phyloP scores from a whole-genome alignment of 2,329 filamentous ascomycete species.

The Cytospora chrysosperma region DNA sequence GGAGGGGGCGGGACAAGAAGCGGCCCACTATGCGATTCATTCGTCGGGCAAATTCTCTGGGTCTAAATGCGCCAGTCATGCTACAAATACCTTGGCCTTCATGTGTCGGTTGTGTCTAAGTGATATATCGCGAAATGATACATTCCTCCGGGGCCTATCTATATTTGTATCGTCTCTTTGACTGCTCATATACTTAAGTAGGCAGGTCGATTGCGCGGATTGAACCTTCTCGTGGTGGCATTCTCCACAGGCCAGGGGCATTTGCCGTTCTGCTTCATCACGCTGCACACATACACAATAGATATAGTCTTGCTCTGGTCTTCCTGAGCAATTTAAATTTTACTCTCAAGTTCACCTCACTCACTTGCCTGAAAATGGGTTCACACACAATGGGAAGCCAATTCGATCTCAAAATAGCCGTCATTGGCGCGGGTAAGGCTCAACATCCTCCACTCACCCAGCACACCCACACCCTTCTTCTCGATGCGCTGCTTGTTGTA shows the following conservation, averaged over 20 bases:
- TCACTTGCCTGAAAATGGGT: conserved; percentile 4
- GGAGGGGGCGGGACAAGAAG: no score
- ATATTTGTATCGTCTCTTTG: no score
- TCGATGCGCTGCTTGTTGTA: not conserved
- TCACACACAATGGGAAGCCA: conserved; percentile 7
- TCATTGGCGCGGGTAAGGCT: conserved; percentile 34
- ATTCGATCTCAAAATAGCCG: conserved; percentile 33
- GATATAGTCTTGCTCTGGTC: not conserved
- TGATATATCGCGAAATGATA: not conserved
- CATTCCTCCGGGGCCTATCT: not conserved
- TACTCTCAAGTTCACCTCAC: not conserved
- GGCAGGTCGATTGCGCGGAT: not conserved
- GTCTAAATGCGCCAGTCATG: not conserved
- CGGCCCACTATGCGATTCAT: not conserved
- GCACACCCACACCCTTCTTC: no score
- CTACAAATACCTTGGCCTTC: not conserved
- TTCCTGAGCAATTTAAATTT: not conserved
- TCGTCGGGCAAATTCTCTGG: not conserved
- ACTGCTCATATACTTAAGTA: not conserved
- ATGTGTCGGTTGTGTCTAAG: not conserved
- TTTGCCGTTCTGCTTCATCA: not conserved
- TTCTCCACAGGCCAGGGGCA: not conserved
- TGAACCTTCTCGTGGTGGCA: no score
- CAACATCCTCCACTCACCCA: no score
- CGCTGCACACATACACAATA: not conserved